Evolutionary conservation across 495 filamentous ascomycete genomes (phyloP).

Genomic region (Penicillium desertorum): DNA sequence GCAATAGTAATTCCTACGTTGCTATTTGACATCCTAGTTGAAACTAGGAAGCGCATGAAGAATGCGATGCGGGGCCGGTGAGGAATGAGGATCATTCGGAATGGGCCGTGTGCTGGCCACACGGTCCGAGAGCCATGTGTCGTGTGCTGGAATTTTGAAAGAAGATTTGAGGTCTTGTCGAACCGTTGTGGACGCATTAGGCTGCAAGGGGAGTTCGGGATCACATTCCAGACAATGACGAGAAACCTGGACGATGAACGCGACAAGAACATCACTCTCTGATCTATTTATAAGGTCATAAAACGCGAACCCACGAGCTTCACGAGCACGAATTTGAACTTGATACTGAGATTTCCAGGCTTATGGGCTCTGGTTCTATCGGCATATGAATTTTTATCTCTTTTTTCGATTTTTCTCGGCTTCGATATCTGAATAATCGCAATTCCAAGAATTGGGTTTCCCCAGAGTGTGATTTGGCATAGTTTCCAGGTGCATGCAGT

Average conservation of each 20-base stretch:
- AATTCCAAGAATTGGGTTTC: slow-evolving; percentile 3
- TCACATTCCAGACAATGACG: slow-evolving; percentile 7
- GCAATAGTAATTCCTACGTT: slow-evolving; percentile 19
- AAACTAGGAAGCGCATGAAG: slow-evolving; percentile 12
- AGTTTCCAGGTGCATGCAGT: not conserved
- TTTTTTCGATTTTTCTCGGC: slow-evolving; percentile 25
- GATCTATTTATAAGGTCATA: slow-evolving; percentile 30
- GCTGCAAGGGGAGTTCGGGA: slow-evolving; percentile 10
- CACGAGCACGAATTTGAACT: slow-evolving; percentile 40
- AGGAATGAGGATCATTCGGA: slow-evolving; percentile 16
- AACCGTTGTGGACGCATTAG: slow-evolving; percentile 10
- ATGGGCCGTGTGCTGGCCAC: slow-evolving; percentile 33
- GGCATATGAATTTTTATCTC: slow-evolving; percentile 26
- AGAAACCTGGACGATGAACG: not conserved
- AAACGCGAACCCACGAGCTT: slow-evolving; percentile 40
- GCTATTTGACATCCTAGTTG: not conserved
- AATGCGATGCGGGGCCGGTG: slow-evolving; percentile 15
- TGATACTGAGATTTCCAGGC: slow-evolving; percentile 21
- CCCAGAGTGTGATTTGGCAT: not conserved
- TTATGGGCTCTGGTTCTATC: slow-evolving; percentile 17
- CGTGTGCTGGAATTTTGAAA: slow-evolving; percentile 14
- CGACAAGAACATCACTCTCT: slow-evolving; percentile 7
- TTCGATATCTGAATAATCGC: slow-evolving; percentile 22
- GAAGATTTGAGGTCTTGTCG: slow-evolving; percentile 14
- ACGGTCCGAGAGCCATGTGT: slow-evolving; percentile 31